Evolutionary conservation across 1,284 basidiomycete species (phyloP), one percentile per base, ranked within the genome.

Genomic region (Vanrija sp.): DNA sequence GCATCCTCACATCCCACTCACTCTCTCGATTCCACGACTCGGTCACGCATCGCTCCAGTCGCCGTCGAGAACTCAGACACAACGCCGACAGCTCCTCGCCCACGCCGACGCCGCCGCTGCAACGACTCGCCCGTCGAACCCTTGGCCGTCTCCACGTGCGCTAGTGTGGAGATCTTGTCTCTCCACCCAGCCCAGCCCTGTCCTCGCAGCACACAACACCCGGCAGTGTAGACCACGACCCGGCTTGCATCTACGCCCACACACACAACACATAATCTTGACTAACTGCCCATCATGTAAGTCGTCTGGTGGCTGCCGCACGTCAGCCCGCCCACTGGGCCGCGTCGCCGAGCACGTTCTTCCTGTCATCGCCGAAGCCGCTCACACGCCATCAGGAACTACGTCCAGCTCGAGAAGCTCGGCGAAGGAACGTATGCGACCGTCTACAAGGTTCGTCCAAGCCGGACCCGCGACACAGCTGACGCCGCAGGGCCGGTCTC

Each of bases 331-430:
- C 3, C 28, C 6, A 10, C 28, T 6, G 28, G 28, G 3, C 7
- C 28, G 28, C 28, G 28, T 2, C 28, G 28, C 28, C 28, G 34
- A 34, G 34, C 34, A 34, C 34, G 34, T 34, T 34, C 34, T 34
- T 34, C 34, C 34, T 12, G 12, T 15, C 34, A 34, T 12, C 34
- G 34, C 34, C 34, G 34, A 2, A 3, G 8, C 34, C 34, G 34
- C 34, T 34, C 34, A 34, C 34, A 34, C 34, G 12, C 2, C 10
- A 28, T 28, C 61, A 77, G 75, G 67, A 80, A 79, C 64, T 80
- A 80, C 67, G 71, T 77, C 48, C 79, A 91, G 84, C 81, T 94
- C 49, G 91, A 94, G 79, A 94, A 93, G 79, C 81, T 91, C 72
- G 89, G 78, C 49, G 78, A 80, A 64, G 79, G 78, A 57, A 74